A percentile compares a stretch with the other conserved stretches of the same genome.
Conservation (phyloP, 2,329 filamentous ascomycete species). For the Didymella glomerata region DNA sequence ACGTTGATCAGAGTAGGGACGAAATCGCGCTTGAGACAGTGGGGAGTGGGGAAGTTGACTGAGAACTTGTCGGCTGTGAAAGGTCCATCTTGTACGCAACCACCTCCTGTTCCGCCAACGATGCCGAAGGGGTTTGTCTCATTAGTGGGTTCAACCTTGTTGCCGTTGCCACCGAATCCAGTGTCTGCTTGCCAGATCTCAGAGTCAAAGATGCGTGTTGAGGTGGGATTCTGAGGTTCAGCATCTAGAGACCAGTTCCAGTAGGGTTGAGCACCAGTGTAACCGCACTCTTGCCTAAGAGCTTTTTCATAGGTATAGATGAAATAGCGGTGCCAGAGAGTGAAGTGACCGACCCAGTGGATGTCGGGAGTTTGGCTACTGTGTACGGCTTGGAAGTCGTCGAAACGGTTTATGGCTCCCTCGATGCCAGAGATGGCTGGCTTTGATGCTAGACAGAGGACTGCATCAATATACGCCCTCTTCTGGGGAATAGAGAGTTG, state of each 20-base stretch:
- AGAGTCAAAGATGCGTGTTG: conserved; percentile 26
- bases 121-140: conserved; percentile 39
- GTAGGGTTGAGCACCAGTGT: conserved; percentile 35
- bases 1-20: conserved; percentile 35
- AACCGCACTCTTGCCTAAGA: conserved; percentile 35
- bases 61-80: conserved; percentile 37
- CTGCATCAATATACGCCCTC: conserved; percentile 36
- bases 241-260: conserved; percentile 43
- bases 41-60: conserved; percentile 34
- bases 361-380: conserved; percentile 31
- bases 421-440: conserved; percentile 28
- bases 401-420: conserved; percentile 32
- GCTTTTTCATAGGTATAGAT: conserved; percentile 35
- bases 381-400: conserved; percentile 38
- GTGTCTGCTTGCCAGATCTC: conserved; percentile 30
- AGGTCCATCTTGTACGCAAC: conserved; percentile 45
- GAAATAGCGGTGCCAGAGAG: conserved; percentile 38
- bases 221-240: conserved; percentile 23
- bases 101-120: conserved; percentile 42
- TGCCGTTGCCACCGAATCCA: conserved; percentile 50
- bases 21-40: conserved; percentile 48
- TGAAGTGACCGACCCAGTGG: conserved; percentile 32
- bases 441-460: conserved; percentile 33
- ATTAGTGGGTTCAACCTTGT: conserved; percentile 31
- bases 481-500: conserved; percentile 32